A percentile compares a stretch with the other conserved stretches of the same genome.
phyloP scores from a whole-genome alignment of 2,329 filamentous ascomycete species.

The Neopestalotiopsis rosae region DNA sequence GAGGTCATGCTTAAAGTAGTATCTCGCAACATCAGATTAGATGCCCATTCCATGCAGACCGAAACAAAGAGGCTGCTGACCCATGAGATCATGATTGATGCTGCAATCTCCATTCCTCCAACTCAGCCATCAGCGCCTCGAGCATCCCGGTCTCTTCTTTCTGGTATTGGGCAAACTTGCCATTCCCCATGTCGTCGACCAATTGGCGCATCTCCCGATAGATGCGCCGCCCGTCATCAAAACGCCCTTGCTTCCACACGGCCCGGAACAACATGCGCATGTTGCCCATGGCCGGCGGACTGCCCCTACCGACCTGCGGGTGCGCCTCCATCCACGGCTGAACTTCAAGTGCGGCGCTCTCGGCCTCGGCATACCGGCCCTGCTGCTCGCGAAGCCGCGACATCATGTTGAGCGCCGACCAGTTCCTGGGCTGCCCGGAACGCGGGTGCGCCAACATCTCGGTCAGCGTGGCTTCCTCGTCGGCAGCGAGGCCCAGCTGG shows the following conservation, averaged over 20 bases:
- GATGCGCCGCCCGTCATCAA: neutral
- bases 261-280: neutral
- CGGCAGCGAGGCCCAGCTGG: neutral
- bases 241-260: neutral
- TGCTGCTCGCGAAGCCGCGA: neutral
- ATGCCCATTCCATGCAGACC: too few relatives aligned
- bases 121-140: neutral
- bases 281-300: constrained; percentile 7
- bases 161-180: constrained; percentile 10
- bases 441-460: constrained; percentile 2
- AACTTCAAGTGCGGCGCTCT: neutral
- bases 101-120: neutral
- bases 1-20: too few relatives aligned
- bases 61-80: too few relatives aligned
- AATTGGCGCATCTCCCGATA: neutral
- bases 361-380: constrained; percentile 3
- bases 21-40: too few relatives aligned
- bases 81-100: neutral
- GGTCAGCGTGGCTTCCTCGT: neutral
- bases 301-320: neutral
- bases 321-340: constrained; percentile 10
- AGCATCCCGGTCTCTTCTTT: constrained; percentile 2
- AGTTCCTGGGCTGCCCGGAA: constrained; percentile 4
- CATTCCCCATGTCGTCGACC: constrained; percentile 1
- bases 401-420: constrained; percentile 10